Percentiles rank a stretch among this genome's conserved stretches.
Evolutionary conservation across 345 rosid genomes (phyloP).

Genomic region (Abelmoschus esculentus): DNA sequence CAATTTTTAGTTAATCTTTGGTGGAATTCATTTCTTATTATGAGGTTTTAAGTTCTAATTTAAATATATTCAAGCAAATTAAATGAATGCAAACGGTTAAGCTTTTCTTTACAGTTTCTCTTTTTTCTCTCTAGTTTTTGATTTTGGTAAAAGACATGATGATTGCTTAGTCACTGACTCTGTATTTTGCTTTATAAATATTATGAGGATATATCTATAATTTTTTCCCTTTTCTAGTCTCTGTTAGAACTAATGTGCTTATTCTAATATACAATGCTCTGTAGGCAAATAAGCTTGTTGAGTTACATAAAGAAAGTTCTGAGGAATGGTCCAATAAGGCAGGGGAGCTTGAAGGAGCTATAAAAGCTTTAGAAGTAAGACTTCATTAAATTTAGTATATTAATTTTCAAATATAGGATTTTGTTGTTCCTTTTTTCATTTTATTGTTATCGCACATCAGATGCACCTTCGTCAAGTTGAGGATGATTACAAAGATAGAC

Average conservation of each 20-base stretch:
- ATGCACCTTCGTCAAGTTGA: constrained; percentile 65
- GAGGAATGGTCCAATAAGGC: constrained; percentile 96
- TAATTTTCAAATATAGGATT: not conserved
- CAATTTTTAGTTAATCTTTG: not conserved
- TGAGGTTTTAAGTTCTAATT: not conserved
- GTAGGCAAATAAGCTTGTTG: constrained; percentile 82
- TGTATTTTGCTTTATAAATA: not conserved
- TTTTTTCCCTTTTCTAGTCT: not conserved
- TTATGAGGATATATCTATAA: not conserved
- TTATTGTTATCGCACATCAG: constrained; percentile 31
- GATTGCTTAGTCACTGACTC: not conserved
- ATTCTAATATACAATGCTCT: constrained; percentile 12
- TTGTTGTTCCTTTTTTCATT: constrained; percentile 12
- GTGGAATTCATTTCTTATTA: not conserved
- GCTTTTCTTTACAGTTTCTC: not conserved
- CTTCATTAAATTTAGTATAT: constrained; percentile 8
- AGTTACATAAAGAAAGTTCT: constrained; percentile 80
- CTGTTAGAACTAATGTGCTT: not conserved
- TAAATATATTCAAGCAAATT: not conserved
- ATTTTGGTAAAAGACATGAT: not conserved
- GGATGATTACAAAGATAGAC: constrained; percentile 59
- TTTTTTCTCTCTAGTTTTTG: not conserved
- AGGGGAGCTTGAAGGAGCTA: constrained; percentile 93
- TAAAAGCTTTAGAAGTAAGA: constrained; percentile 84
- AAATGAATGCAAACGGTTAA: not conserved